Percentiles rank a stretch among this genome's conserved stretches.
phyloP scores from a whole-genome alignment of 2,329 filamentous ascomycete genomes.

The Sphaerostilbella broomeana region DNA sequence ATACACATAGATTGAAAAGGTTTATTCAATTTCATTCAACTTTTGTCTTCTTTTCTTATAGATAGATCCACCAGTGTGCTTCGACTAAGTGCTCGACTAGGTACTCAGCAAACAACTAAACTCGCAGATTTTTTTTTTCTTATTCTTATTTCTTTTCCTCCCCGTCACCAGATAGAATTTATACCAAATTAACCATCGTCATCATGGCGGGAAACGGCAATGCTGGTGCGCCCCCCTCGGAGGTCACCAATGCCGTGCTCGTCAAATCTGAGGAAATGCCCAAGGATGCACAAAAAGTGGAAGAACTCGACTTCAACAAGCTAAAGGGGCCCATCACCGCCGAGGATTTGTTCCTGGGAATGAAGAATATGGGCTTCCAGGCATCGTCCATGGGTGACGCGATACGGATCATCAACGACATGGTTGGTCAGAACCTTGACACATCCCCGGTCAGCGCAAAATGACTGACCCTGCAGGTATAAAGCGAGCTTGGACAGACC shows the following conservation, averaged over 20 bases:
- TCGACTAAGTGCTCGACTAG: no score
- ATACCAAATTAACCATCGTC: background rate
- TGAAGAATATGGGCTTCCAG: slow-evolving; percentile 77
- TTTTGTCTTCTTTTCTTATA: no score
- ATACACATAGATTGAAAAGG: background rate
- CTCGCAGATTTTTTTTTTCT: no score
- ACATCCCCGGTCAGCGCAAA: no score
- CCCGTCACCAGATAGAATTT: background rate
- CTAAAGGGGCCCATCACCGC: slow-evolving; percentile 74
- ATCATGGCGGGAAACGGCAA: slow-evolving; percentile 29
- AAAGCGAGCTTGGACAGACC: slow-evolving; percentile 70
- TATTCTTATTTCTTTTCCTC: background rate
- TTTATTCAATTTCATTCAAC: no score
- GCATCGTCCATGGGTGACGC: slow-evolving; percentile 73
- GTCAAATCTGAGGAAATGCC: slow-evolving; percentile 79
- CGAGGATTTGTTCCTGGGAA: slow-evolving; percentile 73
- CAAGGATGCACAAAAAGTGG: slow-evolving; percentile 68
- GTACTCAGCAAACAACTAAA: no score
- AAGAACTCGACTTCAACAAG: slow-evolving; percentile 87
- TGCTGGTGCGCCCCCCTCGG: slow-evolving; percentile 45
- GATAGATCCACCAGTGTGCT: no score
- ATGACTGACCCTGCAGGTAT: slow-evolving; percentile 3
- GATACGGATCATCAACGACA: slow-evolving; percentile 86
- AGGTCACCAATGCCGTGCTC: slow-evolving; percentile 73
- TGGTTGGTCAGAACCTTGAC: slow-evolving; percentile 55